These are phyloP conservation scores for Tolypocladium cylindrosporum DNA, from an alignment of 2,329 filamentous ascomycete species.

Conservation along the genomic window DNA sequence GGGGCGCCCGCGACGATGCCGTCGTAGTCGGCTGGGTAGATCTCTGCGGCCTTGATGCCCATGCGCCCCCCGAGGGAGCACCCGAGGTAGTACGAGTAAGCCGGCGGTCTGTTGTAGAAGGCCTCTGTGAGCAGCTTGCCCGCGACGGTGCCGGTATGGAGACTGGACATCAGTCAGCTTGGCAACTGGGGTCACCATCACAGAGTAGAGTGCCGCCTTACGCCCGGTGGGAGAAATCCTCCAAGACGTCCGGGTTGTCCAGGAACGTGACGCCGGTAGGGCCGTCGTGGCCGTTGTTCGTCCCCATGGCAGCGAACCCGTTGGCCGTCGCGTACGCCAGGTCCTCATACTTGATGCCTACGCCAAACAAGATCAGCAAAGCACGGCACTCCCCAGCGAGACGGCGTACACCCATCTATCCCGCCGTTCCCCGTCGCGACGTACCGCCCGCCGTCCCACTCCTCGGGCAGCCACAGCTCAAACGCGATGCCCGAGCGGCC, in stretches of 20 bases:
- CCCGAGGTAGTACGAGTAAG: constrained; percentile 44
- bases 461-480: constrained; percentile 36
- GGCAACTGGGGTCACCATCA: no score
- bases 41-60: constrained; percentile 42
- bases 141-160: constrained; percentile 37
- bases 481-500: constrained; percentile 8
- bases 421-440: constrained; percentile 39
- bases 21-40: constrained; percentile 46
- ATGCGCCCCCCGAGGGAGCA: constrained; percentile 52
- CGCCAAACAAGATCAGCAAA: neutral
- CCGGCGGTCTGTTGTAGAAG: constrained; percentile 31
- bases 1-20: constrained; percentile 41
- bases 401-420: constrained; percentile 25
- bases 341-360: constrained; percentile 34
- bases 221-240: constrained; percentile 25
- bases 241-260: constrained; percentile 23
- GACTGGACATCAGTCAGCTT: neutral
- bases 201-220: neutral
- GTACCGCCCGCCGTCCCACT: constrained; percentile 30
- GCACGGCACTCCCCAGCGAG: neutral
- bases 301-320: constrained; percentile 37
- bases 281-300: constrained; percentile 42
- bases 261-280: constrained; percentile 20
- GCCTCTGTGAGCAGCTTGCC: constrained; percentile 35
- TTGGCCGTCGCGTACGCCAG: constrained; percentile 31